Evolutionary conservation across 495 filamentous ascomycete genomes (phyloP).

Genomic region (Neurospora sp.): DNA sequence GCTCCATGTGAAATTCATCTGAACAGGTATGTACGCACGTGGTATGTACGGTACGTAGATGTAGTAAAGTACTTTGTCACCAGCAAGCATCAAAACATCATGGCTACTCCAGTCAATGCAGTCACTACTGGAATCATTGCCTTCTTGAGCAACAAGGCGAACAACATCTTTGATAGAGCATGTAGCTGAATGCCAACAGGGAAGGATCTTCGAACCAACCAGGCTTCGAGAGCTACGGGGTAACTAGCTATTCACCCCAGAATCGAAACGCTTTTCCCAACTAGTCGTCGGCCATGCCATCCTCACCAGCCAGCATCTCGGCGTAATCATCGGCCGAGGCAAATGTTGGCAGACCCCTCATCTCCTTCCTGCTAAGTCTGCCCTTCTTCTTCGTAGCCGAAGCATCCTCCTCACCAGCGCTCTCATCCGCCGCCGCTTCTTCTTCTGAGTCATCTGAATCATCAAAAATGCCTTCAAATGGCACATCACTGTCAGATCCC

Average conservation of each 20-base stretch:
- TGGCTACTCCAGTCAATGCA: background rate
- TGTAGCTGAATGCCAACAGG: background rate
- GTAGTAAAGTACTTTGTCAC: background rate
- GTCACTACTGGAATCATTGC: background rate
- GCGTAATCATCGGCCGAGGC: slow-evolving; percentile 91
- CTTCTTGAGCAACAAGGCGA: background rate
- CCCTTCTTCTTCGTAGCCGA: slow-evolving; percentile 31
- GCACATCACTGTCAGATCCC: slow-evolving; percentile 31
- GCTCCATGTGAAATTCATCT: background rate
- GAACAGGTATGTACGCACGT: background rate
- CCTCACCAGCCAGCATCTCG: slow-evolving; percentile 66
- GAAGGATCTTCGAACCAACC: background rate
- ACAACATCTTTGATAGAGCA: background rate
- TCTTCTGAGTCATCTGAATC: slow-evolving; percentile 31
- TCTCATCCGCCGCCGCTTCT: slow-evolving; percentile 21
- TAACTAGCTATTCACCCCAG: background rate
- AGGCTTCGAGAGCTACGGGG: background rate
- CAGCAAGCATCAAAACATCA: background rate
- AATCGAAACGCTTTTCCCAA: background rate
- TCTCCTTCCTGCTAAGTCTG: slow-evolving; percentile 64
- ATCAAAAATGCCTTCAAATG: slow-evolving; percentile 29
- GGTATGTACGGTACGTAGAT: background rate
- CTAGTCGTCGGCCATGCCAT: slow-evolving; percentile 30
- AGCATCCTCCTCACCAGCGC: slow-evolving; percentile 14
- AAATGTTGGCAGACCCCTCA: slow-evolving; percentile 84